phyloP scores from a whole-genome alignment of 768 basidiomycete species.

The Leccinum uliginosum region DNA sequence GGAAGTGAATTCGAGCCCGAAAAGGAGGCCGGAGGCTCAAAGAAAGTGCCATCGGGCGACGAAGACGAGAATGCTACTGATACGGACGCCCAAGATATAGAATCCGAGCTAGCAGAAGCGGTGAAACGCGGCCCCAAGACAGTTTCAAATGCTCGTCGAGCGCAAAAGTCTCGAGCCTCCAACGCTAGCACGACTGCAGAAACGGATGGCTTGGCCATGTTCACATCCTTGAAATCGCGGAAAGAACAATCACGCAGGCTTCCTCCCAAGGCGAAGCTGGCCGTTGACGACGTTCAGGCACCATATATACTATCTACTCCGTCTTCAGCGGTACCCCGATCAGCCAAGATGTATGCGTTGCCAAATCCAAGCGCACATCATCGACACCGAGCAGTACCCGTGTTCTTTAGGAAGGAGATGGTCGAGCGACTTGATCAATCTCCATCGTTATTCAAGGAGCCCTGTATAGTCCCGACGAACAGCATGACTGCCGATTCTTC shows the following conservation, averaged over 20 bases:
- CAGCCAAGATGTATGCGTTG: constrained; percentile 46
- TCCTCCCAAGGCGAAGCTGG: constrained; percentile 14
- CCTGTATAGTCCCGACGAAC: constrained; percentile 45
- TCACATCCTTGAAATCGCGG: constrained; percentile 7
- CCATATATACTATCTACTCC: constrained; percentile 6
- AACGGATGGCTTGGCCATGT: neutral
- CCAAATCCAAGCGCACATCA: constrained; percentile 69
- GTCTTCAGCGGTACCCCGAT: constrained; percentile 9
- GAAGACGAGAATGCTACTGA: constrained; percentile 29
- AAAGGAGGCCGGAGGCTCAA: constrained; percentile 27
- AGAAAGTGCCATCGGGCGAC: constrained; percentile 31
- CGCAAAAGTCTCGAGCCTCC: neutral
- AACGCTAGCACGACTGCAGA: neutral
- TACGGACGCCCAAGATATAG: constrained; percentile 13
- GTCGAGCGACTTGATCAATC: constrained; percentile 54
- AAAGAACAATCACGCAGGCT: constrained; percentile 18
- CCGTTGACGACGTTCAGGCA: neutral
- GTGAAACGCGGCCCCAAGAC: constrained; percentile 12
- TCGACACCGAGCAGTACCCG: constrained; percentile 64
- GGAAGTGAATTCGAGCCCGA: constrained; percentile 56
- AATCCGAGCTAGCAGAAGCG: constrained; percentile 13
- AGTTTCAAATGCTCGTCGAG: neutral
- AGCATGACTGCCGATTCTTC: constrained; percentile 47
- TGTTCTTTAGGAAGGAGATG: constrained; percentile 46
- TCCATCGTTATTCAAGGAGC: constrained; percentile 48